phyloP scores from a whole-genome alignment of 306 rosid species.

The Hylodesmum podocarpum region DNA sequence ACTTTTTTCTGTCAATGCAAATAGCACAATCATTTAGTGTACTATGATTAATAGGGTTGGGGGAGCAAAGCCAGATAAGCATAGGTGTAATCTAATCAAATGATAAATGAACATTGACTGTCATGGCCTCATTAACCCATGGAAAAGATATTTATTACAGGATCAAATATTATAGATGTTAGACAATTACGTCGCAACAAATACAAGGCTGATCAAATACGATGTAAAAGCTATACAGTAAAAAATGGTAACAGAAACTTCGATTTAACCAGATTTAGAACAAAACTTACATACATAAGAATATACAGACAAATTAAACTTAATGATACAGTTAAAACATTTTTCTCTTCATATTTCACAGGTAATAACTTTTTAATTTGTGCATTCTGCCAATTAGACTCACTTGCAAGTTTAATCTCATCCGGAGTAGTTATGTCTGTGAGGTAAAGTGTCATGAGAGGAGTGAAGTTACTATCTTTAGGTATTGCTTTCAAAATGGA shows the following conservation, averaged over 20 bases:
- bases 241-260: neutral
- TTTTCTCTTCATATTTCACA: neutral
- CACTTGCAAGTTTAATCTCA: slow-evolving; percentile 87
- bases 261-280: neutral
- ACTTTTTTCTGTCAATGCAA: slow-evolving; percentile 59
- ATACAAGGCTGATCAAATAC: neutral
- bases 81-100: neutral
- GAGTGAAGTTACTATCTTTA: slow-evolving; percentile 58
- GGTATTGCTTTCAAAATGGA: slow-evolving; percentile 79
- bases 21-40: slow-evolving; percentile 21
- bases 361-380: neutral
- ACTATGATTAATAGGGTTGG: neutral
- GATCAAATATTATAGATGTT: neutral
- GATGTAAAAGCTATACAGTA: neutral
- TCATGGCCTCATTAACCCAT: neutral
- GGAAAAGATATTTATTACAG: neutral
- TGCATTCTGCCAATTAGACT: slow-evolving; percentile 29
- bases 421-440: slow-evolving; percentile 69
- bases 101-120: neutral
- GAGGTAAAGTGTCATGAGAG: slow-evolving; percentile 91
- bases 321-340: neutral
- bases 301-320: neutral
- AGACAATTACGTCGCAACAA: neutral
- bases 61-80: neutral
- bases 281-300: neutral